Evolutionary conservation across 192 early-diverging fungal genomes (phyloP).

Genomic region (Linnemannia elongata): DNA sequence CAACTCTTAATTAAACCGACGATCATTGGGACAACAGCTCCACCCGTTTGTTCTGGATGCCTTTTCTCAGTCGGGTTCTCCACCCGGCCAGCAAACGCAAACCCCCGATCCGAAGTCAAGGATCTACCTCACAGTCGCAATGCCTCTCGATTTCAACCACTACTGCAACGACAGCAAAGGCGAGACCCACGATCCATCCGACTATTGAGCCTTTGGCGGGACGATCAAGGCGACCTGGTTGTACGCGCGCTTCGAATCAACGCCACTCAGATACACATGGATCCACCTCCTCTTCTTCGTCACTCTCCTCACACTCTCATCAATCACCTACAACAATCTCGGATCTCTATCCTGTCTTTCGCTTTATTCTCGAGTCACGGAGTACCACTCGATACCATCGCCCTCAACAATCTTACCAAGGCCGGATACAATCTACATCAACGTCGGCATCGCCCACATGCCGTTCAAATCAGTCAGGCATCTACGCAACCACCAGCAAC

Average conservation of each 20-base stretch:
- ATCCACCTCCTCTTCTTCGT: background rate
- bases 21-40: constrained; percentile 3
- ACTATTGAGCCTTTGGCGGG: background rate
- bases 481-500: background rate
- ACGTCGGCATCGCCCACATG: background rate
- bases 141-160: background rate
- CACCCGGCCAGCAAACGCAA: constrained; percentile 49
- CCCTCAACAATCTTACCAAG: background rate
- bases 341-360: constrained; percentile 49
- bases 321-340: constrained; percentile 26
- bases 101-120: constrained; percentile 38
- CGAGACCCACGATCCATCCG: background rate
- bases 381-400: background rate
- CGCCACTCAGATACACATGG: background rate
- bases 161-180: background rate
- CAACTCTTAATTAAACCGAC: background rate
- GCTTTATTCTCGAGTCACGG: constrained; percentile 36
- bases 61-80: constrained; percentile 43
- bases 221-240: constrained; percentile 14
- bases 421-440: background rate
- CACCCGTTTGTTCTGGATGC: constrained; percentile 44
- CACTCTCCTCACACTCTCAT: background rate
- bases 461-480: background rate
- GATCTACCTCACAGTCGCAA: background rate
- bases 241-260: background rate